A percentile compares a stretch with the other conserved stretches of the same genome.
Evolutionary conservation across 371 early-diverging fungal species (phyloP).

Genomic region (Rhizopus sp.): DNA sequence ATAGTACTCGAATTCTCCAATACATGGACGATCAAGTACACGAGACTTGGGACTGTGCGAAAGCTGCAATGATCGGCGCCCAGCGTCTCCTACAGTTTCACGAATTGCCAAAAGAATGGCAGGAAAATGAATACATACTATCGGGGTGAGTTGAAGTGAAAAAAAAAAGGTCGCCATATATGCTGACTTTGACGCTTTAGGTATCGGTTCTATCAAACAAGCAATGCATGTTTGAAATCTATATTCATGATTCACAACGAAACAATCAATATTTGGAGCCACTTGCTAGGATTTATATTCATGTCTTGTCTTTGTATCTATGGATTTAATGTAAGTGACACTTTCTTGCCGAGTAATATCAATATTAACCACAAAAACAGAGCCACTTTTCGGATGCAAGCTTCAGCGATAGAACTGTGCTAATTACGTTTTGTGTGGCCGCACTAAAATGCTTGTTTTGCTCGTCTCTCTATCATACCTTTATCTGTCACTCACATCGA

Average conservation of each 20-base stretch:
- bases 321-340: slow-evolving; percentile 47
- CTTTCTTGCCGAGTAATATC: not conserved
- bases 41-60: slow-evolving; percentile 51
- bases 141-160: slow-evolving; percentile 37
- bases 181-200: slow-evolving; percentile 12
- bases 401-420: slow-evolving; percentile 53
- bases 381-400: slow-evolving; percentile 55
- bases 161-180: not conserved
- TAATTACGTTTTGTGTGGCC: slow-evolving; percentile 61
- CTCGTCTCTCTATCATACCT: slow-evolving; percentile 71
- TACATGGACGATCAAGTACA: slow-evolving; percentile 42
- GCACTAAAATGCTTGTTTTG: slow-evolving; percentile 70
- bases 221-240: slow-evolving; percentile 55
- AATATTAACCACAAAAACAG: slow-evolving; percentile 16
- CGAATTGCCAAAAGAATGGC: slow-evolving; percentile 63
- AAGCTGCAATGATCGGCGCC: slow-evolving; percentile 57
- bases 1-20: slow-evolving; percentile 34
- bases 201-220: slow-evolving; percentile 39
- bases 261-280: slow-evolving; percentile 75
- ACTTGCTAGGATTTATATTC: slow-evolving; percentile 64
- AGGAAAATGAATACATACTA: slow-evolving; percentile 62
- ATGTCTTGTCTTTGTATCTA: slow-evolving; percentile 57
- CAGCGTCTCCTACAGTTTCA: slow-evolving; percentile 57
- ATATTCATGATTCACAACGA: slow-evolving; percentile 73
- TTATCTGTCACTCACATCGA: slow-evolving; percentile 62